Conservation (phyloP, 257 asterid species). For the Fraxinus excelsior region DNA sequence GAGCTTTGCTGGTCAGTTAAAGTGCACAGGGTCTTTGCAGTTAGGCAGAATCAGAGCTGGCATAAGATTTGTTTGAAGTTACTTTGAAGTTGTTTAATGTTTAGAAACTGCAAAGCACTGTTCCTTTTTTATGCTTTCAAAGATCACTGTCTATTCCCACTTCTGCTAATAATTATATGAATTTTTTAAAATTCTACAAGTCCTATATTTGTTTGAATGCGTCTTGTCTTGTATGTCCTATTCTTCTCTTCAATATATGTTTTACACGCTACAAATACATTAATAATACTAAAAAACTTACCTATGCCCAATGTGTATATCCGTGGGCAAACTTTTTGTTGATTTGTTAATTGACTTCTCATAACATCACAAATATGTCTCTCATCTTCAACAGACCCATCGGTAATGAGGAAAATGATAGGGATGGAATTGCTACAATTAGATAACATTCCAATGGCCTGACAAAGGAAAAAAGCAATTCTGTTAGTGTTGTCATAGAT, state of each 20-base stretch:
- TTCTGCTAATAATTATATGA: background rate
- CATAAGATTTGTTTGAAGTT: background rate
- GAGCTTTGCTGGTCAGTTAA: background rate
- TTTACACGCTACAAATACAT: background rate
- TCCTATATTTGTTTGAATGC: background rate
- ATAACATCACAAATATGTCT: slow-evolving; percentile 65
- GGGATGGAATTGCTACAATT: slow-evolving; percentile 57
- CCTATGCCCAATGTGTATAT: slow-evolving; percentile 91
- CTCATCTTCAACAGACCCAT: slow-evolving; percentile 93
- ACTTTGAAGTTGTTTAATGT: background rate
- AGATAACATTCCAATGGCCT: slow-evolving; percentile 80
- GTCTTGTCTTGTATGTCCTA: background rate
- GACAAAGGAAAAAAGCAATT: slow-evolving; percentile 29
- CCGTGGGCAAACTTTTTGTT: slow-evolving; percentile 59
- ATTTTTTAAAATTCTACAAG: background rate
- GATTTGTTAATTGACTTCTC: slow-evolving; percentile 49
- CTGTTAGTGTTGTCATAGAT: slow-evolving; percentile 14
- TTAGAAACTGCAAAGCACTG: background rate
- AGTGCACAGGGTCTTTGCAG: background rate
- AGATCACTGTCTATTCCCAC: background rate
- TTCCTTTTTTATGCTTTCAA: background rate
- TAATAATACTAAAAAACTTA: slow-evolving; percentile 27
- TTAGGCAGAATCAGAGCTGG: background rate
- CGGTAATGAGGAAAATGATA: slow-evolving; percentile 74
- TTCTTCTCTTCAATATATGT: background rate